Conservation (phyloP, 192 early-diverging fungal species). For the Gaertneriomyces sp. region DNA sequence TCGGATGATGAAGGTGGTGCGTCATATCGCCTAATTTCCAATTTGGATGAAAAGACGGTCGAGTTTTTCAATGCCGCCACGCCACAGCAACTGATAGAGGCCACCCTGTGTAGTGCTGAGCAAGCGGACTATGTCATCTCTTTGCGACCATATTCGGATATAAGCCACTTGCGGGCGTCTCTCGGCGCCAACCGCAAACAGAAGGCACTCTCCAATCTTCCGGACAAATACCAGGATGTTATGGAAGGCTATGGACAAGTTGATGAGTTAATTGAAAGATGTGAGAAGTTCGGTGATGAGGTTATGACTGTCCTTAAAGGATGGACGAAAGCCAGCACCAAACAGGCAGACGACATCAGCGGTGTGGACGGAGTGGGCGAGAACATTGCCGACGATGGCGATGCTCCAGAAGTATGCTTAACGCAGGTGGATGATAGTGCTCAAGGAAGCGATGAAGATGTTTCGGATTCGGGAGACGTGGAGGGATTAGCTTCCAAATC, state of each 20-base stretch:
- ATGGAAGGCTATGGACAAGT: constrained; percentile 63
- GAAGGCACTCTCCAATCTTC: constrained; percentile 40
- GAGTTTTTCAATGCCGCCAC: constrained; percentile 40
- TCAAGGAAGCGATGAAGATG: constrained; percentile 17
- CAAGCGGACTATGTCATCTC: constrained; percentile 53
- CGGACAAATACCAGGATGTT: constrained; percentile 53
- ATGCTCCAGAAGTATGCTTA: constrained; percentile 12
- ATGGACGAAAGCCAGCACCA: constrained; percentile 41
- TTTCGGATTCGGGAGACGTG: neutral
- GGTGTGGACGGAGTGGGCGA: neutral
- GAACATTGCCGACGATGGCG: constrained; percentile 10
- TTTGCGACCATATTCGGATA: constrained; percentile 30
- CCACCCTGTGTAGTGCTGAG: constrained; percentile 29
- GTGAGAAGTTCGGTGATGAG: constrained; percentile 55
- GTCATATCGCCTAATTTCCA: too few species aligned
- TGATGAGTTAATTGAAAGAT: constrained; percentile 54
- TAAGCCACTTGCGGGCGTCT: constrained; percentile 56
- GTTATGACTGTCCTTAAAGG: constrained; percentile 43
- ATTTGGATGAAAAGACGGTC: constrained; percentile 39
- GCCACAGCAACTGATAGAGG: constrained; percentile 37
- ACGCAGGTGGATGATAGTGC: constrained; percentile 25
- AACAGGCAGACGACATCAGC: neutral
- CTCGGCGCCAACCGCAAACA: constrained; percentile 49
- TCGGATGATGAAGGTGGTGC: too few species aligned
- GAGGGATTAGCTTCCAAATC: neutral